Evolutionary conservation across 2,329 filamentous ascomycete species (phyloP), one percentile per base, ranked within the genome.

Genomic region (Amylocarpus encephaloides): DNA sequence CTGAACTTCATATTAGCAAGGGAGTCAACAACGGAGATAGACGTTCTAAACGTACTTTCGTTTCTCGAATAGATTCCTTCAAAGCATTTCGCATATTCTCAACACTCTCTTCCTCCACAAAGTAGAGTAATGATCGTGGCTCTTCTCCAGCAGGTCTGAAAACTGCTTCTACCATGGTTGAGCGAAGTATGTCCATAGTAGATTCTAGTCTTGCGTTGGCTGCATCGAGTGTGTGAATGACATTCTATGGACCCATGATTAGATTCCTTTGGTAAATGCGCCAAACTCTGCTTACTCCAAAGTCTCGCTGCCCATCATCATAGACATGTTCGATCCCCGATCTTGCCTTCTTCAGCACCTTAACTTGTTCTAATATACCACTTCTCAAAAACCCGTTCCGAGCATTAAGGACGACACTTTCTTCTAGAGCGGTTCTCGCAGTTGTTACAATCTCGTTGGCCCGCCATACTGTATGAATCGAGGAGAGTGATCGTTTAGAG

Each of bases 401-500:
- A 6, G 87, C 82, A 18, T 78, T 78, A 3, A 94, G 76, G 9
- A 91, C 75, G 47, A 88, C 83, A 43, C 83, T 84, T 59, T 93
- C 85, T 64, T 95, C 88, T 57, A 95, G 76, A 32, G 88, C 79
- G 30, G 77, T 73, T 32, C 89, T 84, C 4, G 90, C 88, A 12
- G 80, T 75, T 16, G 81, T 88, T 40, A 93, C 86, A 49, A 96
- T 83, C 63, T 94, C 86, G 64, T 93, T 91, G 57, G 90, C 91
- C 52, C 88, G 86, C 65, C 88, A 84, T 46, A 96, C 88, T 53
- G 87, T 83, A 38, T 77, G 81, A 66, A 94, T 90, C 10, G 89
- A 89, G 13, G 86, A 87, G 4, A 97, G 78, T 1, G 91, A 91
- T 40, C 88, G 82, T 67, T 96, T 96, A 7, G 92, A 87, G 29